Base-by-base conservation (phyloP, 345 rosid species). In the Populus simonii region DNA sequence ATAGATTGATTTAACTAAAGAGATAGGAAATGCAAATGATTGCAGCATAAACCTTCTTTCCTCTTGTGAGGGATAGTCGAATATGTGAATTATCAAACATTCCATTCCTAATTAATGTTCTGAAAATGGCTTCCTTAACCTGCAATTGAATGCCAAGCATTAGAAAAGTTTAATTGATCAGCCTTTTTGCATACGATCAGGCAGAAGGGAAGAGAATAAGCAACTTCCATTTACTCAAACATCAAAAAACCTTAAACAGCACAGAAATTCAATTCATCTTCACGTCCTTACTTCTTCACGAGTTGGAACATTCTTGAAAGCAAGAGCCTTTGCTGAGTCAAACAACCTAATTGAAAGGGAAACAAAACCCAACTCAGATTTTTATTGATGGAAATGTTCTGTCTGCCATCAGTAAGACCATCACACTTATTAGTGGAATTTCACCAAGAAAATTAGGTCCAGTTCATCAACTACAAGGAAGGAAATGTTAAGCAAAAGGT, bases 241-340 rank as follows among this genome's bases (percentile, higher is more conserved):
- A 43, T 43, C 15, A 43, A 43, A 43, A 43, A 2, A 12, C 4
- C 47, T 43, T 11, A 43, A 43, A 33, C 10, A 29, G 25, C 25
- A 74, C 73, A 69, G 6, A 77, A 71, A 79, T 33, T 11, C 6
- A 66, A 74, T 68, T 68, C 38, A 68, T 73, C 66, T 45, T 49
- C 70, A 45, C 27, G 72, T n/a, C 51, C 80, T 88, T 35, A 91
- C 96, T 90, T 91, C 93, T 73, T 89, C 92, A 36, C 88, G 91
- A 8, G 89, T 80, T 31, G 97, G 97, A 79, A 94, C 90, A 86
- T 90, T 92, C 4, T 74, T 66, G 74, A 90, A 92, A 86, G 97
- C 98, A 78, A 94, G 87, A 83, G 96, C 96, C 85, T 90, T 92
- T 70, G 97, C 92, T 25, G 98, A 94, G 85, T 94, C 97, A 80